A percentile compares a stretch with the other conserved stretches of the same genome.
These are phyloP conservation scores for Erigeron philadelphicus DNA, from an alignment of 140 eudicot species.

Conservation along the genomic window DNA sequence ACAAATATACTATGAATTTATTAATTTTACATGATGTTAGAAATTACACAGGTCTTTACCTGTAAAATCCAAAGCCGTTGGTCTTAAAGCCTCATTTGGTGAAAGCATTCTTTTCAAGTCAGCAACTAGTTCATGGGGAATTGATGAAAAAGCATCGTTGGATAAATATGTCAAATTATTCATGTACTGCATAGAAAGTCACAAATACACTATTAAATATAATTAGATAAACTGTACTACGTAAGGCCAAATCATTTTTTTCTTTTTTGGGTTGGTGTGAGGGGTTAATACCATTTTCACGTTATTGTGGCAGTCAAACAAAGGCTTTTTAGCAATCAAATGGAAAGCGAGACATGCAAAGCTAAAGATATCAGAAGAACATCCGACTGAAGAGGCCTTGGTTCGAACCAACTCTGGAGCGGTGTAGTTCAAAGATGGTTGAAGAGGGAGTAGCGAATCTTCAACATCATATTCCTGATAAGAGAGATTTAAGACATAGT, in stretches of 20 bases:
- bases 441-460: conserved; percentile 91
- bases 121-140: conserved; percentile 75
- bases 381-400: conserved; percentile 63
- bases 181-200: conserved; percentile 72
- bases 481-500: conserved; percentile 19
- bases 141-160: conserved; percentile 76
- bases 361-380: conserved; percentile 85
- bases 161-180: conserved; percentile 79
- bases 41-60: conserved; percentile 35
- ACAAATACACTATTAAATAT: conserved; percentile 27
- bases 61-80: conserved; percentile 88
- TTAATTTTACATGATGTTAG: not conserved
- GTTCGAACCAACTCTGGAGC: conserved; percentile 91
- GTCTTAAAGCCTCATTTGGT: conserved; percentile 72
- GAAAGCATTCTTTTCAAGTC: conserved; percentile 93
- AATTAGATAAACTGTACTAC: conserved; percentile 17
- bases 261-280: not conserved
- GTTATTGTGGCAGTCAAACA: conserved; percentile 97
- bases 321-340: conserved; percentile 81
- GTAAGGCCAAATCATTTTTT: conserved; percentile 4
- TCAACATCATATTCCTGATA: conserved; percentile 95
- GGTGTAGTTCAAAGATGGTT: conserved; percentile 89
- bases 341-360: conserved; percentile 90
- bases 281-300: conserved; percentile 75
- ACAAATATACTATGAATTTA: conserved; percentile 8